Conservation (phyloP, 257 asterid species). For the Solanum peruvianum region DNA sequence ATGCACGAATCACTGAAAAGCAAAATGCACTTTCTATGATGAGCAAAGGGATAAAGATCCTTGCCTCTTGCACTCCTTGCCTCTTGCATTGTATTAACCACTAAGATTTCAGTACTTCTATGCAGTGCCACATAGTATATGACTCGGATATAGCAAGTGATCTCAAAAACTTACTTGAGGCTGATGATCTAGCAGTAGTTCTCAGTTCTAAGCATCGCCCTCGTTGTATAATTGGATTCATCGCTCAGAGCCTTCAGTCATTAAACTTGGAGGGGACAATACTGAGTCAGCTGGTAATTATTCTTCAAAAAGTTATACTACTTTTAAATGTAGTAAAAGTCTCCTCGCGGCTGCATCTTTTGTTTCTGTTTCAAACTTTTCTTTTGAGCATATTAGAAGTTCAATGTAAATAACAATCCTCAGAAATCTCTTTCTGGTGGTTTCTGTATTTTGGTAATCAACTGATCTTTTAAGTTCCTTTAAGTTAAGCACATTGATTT, state of each 20-base stretch:
- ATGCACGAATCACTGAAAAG: neutral
- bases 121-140: conserved; percentile 77
- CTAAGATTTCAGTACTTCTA: neutral
- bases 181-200: conserved; percentile 65
- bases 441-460: too few relatives aligned
- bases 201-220: conserved; percentile 78
- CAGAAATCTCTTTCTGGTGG: neutral
- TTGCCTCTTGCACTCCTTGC: neutral
- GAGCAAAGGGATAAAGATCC: neutral
- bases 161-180: conserved; percentile 54
- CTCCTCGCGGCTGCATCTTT: neutral
- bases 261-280: conserved; percentile 60
- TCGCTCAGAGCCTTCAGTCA: conserved; percentile 71
- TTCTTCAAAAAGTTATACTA: neutral
- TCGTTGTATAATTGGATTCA: conserved; percentile 77
- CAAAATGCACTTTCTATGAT: neutral
- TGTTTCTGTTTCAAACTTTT: neutral
- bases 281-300: conserved; percentile 54
- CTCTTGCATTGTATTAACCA: neutral
- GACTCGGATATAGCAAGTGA: conserved; percentile 64
- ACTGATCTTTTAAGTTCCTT: too few relatives aligned
- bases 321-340: neutral
- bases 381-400: neutral
- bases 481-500: too few relatives aligned
- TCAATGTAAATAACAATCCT: neutral